These are phyloP conservation scores for Cicer judaicum DNA, from an alignment of 306 rosid species.

Conservation along the genomic window DNA sequence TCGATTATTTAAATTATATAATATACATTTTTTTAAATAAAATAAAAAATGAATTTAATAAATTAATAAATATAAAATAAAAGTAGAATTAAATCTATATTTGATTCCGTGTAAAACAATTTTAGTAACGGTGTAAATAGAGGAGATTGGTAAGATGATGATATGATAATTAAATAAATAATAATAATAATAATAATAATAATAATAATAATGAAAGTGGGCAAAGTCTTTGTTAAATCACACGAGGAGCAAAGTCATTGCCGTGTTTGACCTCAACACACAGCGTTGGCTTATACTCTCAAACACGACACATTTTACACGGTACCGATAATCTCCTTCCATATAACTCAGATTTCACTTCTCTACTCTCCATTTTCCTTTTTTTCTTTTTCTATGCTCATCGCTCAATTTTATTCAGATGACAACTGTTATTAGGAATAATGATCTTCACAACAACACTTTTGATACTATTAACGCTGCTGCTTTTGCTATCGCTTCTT, in stretches of 20 bases:
- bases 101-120: too few relatives aligned
- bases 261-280: conserved; percentile 83
- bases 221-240: conserved; percentile 51
- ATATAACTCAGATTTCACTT: neutral
- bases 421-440: conserved; percentile 59
- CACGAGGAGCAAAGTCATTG: conserved; percentile 64
- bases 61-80: too few relatives aligned
- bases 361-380: conserved; percentile 28
- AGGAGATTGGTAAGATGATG: conserved; percentile 1
- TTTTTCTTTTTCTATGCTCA: neutral
- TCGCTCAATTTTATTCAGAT: conserved; percentile 33
- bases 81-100: too few relatives aligned
- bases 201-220: neutral
- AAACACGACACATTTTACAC: conserved; percentile 43
- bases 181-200: too few relatives aligned
- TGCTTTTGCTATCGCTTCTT: conserved; percentile 76
- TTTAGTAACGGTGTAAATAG: neutral
- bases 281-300: conserved; percentile 31
- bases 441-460: conserved; percentile 49
- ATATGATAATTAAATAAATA: conserved; percentile 20
- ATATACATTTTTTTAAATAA: too few relatives aligned
- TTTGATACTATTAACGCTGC: conserved; percentile 92
- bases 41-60: too few relatives aligned
- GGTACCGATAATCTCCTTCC: neutral
- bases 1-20: too few relatives aligned